Conservation (phyloP, 257 asterid genomes). For the Solanum microdontum region DNA sequence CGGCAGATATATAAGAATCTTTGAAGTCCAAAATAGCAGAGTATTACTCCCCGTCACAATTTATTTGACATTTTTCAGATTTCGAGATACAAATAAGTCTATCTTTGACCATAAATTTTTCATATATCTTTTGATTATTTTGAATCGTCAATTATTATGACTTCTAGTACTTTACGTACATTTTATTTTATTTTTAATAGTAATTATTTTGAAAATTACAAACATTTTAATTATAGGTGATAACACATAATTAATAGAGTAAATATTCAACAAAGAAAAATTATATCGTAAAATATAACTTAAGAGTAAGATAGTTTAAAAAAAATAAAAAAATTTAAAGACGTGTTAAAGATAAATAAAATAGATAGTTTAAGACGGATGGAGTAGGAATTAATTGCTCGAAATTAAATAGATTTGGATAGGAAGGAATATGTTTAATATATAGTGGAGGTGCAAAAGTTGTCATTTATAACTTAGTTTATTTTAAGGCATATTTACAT, state of each 20-base stretch:
- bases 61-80: too few relatives aligned
- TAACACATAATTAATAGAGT: not conserved
- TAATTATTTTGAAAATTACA: too few relatives aligned
- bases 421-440: not conserved
- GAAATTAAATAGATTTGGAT: not conserved
- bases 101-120: rapidly evolving
- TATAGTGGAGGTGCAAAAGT: not conserved
- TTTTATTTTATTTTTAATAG: not conserved
- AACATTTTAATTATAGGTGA: too few relatives aligned
- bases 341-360: not conserved
- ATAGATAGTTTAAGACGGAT: not conserved
- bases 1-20: not conserved
- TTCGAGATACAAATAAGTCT: too few relatives aligned
- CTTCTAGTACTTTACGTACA: too few relatives aligned
- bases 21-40: not conserved
- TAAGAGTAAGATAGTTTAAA: not conserved
- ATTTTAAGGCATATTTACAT: not conserved
- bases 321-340: not conserved
- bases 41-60: too few relatives aligned
- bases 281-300: not conserved
- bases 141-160: too few relatives aligned
- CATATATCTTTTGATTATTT: too few relatives aligned
- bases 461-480: not conserved
- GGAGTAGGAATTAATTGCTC: not conserved
- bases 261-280: too few relatives aligned